These are phyloP conservation scores for Hygrophoropsis aurantiaca DNA, from an alignment of 768 basidiomycete genomes.

Conservation along the genomic window DNA sequence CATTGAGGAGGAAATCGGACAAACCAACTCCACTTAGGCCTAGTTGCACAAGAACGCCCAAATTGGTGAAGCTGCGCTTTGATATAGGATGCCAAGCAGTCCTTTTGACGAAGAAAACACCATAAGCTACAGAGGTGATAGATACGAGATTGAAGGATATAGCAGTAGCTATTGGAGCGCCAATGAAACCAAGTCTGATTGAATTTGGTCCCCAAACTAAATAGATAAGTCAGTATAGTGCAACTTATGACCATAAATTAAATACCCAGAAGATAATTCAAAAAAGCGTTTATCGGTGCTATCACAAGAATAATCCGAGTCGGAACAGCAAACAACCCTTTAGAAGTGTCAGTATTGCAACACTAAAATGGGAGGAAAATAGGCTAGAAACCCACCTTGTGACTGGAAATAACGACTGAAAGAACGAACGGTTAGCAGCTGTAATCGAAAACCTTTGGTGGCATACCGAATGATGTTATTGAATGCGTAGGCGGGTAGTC, in stretches of 20 bases:
- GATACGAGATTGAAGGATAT: constrained; percentile 88
- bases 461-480: constrained; percentile 52
- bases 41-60: constrained; percentile 69
- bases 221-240: background rate
- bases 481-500: constrained; percentile 74
- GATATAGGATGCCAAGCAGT: constrained; percentile 85
- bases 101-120: constrained; percentile 54
- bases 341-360: too few species aligned
- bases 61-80: constrained; percentile 59
- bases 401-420: constrained; percentile 64
- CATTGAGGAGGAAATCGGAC: constrained; percentile 11
- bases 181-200: constrained; percentile 84
- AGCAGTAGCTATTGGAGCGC: constrained; percentile 88
- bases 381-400: constrained; percentile 49
- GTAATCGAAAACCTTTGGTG: background rate
- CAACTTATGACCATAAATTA: background rate
- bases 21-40: constrained; percentile 78
- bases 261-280: constrained; percentile 84
- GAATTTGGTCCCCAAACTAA: constrained; percentile 77
- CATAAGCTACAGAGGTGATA: constrained; percentile 60
- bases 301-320: constrained; percentile 80
- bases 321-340: constrained; percentile 79
- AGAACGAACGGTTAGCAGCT: background rate
- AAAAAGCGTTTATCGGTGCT: constrained; percentile 80
- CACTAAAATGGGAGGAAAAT: constrained; percentile 1